Base-by-base conservation (phyloP, 2,329 filamentous ascomycete species). In the Microthyrium microscopicum region DNA sequence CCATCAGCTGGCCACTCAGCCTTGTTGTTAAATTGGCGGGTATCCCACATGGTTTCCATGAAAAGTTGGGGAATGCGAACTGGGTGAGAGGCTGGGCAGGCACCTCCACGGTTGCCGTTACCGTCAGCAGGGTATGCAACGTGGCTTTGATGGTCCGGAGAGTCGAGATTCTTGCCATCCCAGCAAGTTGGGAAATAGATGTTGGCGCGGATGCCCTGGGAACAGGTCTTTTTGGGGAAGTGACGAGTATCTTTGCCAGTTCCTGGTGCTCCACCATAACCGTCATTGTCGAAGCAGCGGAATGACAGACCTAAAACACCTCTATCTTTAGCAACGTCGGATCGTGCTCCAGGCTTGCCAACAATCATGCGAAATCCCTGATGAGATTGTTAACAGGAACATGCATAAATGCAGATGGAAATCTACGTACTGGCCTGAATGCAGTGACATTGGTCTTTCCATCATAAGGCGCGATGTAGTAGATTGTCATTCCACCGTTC, bases 301-400 rank as follows among this genome's bases (percentile, higher is more conserved):
- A 66, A 31, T 58, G 59, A 26, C 55, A 49, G n/a, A n/a, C n/a
- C 73, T 73, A 40, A 66, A 65, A 15, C 64, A 58, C 35, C 77
- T 68, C 38, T 64, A 59, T 47, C 50, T 61, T 9, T n/a, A n/a
- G n/a, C n/a, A n/a, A n/a, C n/a, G n/a, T n/a, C n/a, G n/a, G n/a
- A n/a, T n/a, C n/a, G n/a, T n/a, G n/a, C n/a, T n/a, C n/a, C n/a
- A n/a, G 70, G 55, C 46, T 81, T 62, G 32, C 80, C 80, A 39
- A 66, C 70, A 36, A 85, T 46, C 61, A 87, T 81, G 48, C 73
- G 70, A 43, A 87, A 65, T 74, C 76, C 7, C 63, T 48, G 8
- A 79, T 80, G 58, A 83, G 85, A 11, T 77, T 62, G 44, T 66
- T 62, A 48, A 82, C 66, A 17, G 73, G n/a, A n/a, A n/a, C n/a